A percentile compares a stretch with the other conserved stretches of the same genome.
Conservation (phyloP, 805 yeast genomes). For the Suhomyces sp. region DNA sequence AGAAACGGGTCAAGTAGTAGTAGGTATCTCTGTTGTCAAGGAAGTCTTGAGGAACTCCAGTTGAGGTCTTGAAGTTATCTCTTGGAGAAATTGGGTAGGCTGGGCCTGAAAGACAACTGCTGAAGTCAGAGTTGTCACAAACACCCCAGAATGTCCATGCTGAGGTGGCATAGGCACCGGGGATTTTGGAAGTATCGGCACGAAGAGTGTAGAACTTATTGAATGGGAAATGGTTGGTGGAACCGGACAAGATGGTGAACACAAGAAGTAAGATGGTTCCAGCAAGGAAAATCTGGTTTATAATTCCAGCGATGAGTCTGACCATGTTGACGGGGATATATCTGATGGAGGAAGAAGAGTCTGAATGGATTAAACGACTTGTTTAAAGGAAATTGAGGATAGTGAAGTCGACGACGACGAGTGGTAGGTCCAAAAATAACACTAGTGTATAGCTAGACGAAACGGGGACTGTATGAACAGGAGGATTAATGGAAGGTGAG, state of each 20-base stretch:
- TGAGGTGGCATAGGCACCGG: conserved; percentile 48
- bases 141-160: conserved; percentile 86
- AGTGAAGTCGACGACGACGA: too few species aligned
- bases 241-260: conserved; percentile 69
- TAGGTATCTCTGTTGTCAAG: conserved; percentile 47
- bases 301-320: conserved; percentile 32
- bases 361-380: too few species aligned
- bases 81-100: conserved; percentile 87
- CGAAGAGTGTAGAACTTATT: conserved; percentile 75
- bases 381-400: too few species aligned
- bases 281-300: conserved; percentile 41
- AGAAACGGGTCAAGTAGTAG: conserved; percentile 60
- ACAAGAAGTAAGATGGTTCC: conserved; percentile 52
- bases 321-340: conserved; percentile 14
- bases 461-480: too few species aligned
- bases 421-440: too few species aligned
- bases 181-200: conserved; percentile 64
- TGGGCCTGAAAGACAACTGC: conserved; percentile 53
- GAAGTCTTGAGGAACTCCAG: conserved; percentile 53
- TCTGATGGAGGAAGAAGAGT: not conserved
- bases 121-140: conserved; percentile 59
- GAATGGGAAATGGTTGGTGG: conserved; percentile 55
- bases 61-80: conserved; percentile 60
- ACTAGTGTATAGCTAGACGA: too few species aligned
- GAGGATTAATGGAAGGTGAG: too few species aligned